Evolutionary conservation across 306 rosid species (phyloP).

Genomic region (Ammopiptanthus mongolicus): DNA sequence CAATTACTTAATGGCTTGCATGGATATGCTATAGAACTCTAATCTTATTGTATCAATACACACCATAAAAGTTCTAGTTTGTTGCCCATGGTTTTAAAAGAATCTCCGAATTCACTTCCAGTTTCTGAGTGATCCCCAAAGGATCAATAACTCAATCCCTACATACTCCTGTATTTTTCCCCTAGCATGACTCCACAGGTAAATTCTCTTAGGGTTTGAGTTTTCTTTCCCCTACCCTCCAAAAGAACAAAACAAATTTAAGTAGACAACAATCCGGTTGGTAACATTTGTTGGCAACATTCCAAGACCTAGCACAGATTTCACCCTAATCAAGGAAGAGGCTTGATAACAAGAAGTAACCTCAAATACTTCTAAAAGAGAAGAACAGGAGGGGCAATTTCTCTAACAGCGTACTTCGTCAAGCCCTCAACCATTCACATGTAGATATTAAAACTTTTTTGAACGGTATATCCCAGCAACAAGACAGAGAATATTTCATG

Average conservation of each 20-base stretch:
- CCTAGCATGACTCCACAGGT: background rate
- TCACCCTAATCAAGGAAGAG: too few relatives aligned
- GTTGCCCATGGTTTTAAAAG: background rate
- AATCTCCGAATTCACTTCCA: background rate
- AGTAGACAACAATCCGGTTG: background rate
- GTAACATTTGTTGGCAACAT: too few relatives aligned
- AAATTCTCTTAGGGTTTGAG: background rate
- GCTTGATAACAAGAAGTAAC: too few relatives aligned
- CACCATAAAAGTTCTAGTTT: background rate
- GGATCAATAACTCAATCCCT: background rate
- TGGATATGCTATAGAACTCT: background rate
- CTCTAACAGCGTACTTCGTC: too few relatives aligned
- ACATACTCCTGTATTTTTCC: background rate
- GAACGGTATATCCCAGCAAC: too few relatives aligned
- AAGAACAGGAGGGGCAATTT: too few relatives aligned
- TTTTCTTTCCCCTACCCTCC: background rate
- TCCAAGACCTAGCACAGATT: too few relatives aligned
- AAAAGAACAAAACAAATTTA: background rate
- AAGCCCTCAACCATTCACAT: too few relatives aligned
- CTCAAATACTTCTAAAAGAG: too few relatives aligned
- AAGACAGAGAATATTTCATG: too few relatives aligned
- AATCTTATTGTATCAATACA: background rate
- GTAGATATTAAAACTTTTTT: too few relatives aligned
- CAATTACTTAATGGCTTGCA: too few relatives aligned
- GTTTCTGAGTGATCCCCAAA: background rate